Evolutionary conservation across 306 rosid genomes (phyloP).

Genomic region (Clitoria ternatea): DNA sequence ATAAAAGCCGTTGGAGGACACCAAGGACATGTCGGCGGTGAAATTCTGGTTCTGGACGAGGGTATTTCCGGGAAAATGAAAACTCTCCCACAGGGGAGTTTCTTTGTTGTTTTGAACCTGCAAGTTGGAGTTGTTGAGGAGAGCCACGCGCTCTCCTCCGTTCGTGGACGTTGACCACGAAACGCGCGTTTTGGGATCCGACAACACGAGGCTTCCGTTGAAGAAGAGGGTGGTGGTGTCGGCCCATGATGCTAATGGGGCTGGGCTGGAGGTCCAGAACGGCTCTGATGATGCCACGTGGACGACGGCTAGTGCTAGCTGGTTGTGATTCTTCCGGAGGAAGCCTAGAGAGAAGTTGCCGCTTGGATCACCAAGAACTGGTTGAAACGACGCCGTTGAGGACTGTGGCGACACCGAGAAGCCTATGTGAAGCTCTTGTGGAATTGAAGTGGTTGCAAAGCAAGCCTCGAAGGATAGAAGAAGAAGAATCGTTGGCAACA

Average conservation of each 20-base stretch:
- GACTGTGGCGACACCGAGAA: conserved; percentile 50
- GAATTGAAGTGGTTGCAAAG: not conserved
- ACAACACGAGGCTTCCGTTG: conserved; percentile 65
- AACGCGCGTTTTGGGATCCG: conserved; percentile 33
- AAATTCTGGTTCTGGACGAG: conserved; percentile 70
- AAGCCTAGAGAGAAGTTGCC: conserved; percentile 75
- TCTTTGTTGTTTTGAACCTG: conserved; percentile 26
- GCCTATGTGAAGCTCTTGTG: conserved; percentile 40
- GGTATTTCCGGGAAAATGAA: conserved; percentile 60
- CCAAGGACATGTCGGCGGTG: conserved; percentile 44
- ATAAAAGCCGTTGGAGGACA: conserved; percentile 44
- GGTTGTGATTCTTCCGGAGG: conserved; percentile 52
- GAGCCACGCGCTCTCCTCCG: conserved; percentile 46
- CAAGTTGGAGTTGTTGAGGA: conserved; percentile 67
- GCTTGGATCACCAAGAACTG: conserved; percentile 50
- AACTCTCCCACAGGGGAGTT: conserved; percentile 63
- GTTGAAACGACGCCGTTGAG: conserved; percentile 48
- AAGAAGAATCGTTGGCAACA: conserved; percentile 29
- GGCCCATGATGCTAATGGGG: conserved; percentile 45
- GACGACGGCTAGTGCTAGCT: conserved; percentile 55
- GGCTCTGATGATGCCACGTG: conserved; percentile 63
- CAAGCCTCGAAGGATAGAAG: conserved; percentile 19
- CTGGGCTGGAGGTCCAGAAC: conserved; percentile 66
- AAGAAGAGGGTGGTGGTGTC: conserved; percentile 50
- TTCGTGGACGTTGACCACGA: conserved; percentile 64